Base-by-base conservation (phyloP, 225 moss, liverwort and hornwort species). In the Marchantia paleacea region DNA sequence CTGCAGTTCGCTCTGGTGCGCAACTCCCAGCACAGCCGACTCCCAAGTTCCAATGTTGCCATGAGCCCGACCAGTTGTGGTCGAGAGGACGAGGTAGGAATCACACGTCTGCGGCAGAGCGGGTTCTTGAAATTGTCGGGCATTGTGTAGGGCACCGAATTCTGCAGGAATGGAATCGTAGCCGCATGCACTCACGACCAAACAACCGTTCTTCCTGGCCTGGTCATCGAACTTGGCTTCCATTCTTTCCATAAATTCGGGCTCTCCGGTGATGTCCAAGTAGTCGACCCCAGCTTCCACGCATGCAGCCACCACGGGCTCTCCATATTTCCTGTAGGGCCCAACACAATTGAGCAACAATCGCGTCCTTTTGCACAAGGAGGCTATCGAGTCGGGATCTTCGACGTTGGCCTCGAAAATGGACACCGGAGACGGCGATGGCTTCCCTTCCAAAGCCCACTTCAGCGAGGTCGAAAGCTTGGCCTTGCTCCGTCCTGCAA, bases 1-100 rank as follows among this genome's bases (percentile, higher is more conserved):
- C 77, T 89, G 90, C 69, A 99, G 90, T 75, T 84, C 85, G 1
- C 79, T 28, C 77, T 88, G 83, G 76, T 91, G 83, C 3, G 90
- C 89, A 76, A 95, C 64, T 20, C 93, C 91, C 10, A 99, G 91
- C 14, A 99, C 91, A 55, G 83, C 75, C 47, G 95, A 95, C 80
- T 95, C 92, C 95, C 95, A 99, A 0, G 97, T 95, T 68, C 97
- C 97, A 78, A 83, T 86, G 55, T 99, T 99, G n/a, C 93, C 95
- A 80, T 90, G 89, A 0, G 85, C 47, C 53, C 81, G 50, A 31
- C 85, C 89, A 10, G 69, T 76, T 52, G 83, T 78, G 15, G 83
- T 81, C 12, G 79, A 82, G 39, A 91, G 79, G 69, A 92, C 83
- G 70, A 95, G 88, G 68, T 90, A 95, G 0, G 97, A 99, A 84